phyloP scores from a whole-genome alignment of 139 green algal species.

The Desmodesmus armatus region DNA sequence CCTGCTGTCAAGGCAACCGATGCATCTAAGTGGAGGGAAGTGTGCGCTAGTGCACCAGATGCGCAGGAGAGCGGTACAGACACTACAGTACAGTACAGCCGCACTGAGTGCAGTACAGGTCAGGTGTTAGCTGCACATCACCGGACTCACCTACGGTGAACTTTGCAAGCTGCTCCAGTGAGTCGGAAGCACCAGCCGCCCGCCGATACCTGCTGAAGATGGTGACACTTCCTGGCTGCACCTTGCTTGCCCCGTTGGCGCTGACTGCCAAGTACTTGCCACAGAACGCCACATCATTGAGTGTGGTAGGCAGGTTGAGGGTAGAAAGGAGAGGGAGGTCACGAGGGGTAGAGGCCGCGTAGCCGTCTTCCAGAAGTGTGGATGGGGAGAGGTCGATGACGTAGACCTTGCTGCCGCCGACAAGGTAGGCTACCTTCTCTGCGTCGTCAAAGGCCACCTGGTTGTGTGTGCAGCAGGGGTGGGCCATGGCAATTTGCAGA shows the following conservation, averaged over 20 bases:
- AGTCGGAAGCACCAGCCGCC: background rate
- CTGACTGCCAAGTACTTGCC: background rate
- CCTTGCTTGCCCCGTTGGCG: background rate
- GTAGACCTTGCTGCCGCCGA: background rate
- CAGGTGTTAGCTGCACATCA: too few species aligned
- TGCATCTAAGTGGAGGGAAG: too few species aligned
- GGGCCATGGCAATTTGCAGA: too few species aligned
- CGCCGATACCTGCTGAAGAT: background rate
- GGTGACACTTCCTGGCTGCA: background rate
- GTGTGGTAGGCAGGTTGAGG: background rate
- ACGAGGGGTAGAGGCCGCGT: background rate
- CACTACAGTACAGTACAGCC: too few species aligned
- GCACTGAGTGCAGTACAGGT: too few species aligned
- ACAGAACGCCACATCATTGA: slow-evolving; percentile 6
- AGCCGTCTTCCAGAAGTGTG: background rate
- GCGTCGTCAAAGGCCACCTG: slow-evolving; percentile 19
- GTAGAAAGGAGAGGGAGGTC: background rate
- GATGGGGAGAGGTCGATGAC: slow-evolving; percentile 13
- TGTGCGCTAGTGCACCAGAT: too few species aligned
- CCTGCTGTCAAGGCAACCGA: too few species aligned
- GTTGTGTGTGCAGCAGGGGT: too few species aligned
- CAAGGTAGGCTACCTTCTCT: slow-evolving; percentile 6
- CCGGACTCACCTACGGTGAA: slow-evolving; percentile 37
- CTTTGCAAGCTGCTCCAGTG: background rate
- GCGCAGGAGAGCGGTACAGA: too few species aligned